Evolutionary conservation across 2,329 filamentous ascomycete species (phyloP), one percentile per base, ranked within the genome.

Genomic region (Aureobasidium sp.): DNA sequence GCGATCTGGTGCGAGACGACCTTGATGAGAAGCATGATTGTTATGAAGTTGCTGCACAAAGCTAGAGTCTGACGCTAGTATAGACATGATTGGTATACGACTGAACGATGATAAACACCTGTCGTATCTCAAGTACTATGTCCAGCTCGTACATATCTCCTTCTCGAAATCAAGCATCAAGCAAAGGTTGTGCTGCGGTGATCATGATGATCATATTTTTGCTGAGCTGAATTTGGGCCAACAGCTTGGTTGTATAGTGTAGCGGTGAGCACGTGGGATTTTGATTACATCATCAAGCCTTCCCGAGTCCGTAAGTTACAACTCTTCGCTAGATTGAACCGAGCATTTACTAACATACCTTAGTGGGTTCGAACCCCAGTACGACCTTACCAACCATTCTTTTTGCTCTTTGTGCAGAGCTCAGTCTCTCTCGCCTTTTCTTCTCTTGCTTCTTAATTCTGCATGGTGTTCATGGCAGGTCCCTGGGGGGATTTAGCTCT

Each of bases 191-290:
- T 20, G 20, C 20, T 20, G 20, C 20, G 20, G 20, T 1, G 20
- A 20, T 1, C 1, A 20, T 20, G 1, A 1, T 20, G 20, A 20
- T 20, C 20, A 20, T 20, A 20, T 20, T 20, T 1, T 1, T 20
- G 20, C 20, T 20, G 20, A 20, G 20, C 20, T 20, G 20, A 20
- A 1, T 20, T 20, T 1, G 20, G 20, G 20, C 20, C 12, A 5
- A 15, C 44, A 32, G 24, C 27, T 20, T 6, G 59, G 59, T 61
- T 61, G 37, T 61, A 53, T 61, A 61, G 59, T 61, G 59, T 61
- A 61, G 59, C 41, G 59, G 59, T 61, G 51, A 61, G 59, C 59
- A 61, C 59, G 48, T 13, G 12, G 34, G 59, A 61, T 61, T 61
- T 61, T 61, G 59, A 61, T 39, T 15, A 52, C 4, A 17, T 8